These are phyloP conservation scores for Rutstroemia sp. DNA, from an alignment of 2,329 filamentous ascomycete genomes.

Conservation along the genomic window DNA sequence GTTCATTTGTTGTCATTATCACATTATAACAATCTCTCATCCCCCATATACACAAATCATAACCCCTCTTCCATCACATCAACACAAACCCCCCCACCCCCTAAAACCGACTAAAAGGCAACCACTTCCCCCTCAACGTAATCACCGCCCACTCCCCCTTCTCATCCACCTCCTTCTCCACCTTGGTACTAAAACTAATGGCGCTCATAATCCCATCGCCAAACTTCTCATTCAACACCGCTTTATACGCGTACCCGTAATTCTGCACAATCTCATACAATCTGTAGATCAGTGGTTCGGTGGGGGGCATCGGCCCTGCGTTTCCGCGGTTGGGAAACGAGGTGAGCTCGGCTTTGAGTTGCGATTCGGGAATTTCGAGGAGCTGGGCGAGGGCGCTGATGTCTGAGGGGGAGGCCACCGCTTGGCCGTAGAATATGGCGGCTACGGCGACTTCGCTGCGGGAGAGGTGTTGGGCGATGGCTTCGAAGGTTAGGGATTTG, in stretches of 20 bases:
- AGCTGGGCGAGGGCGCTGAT: too few species aligned
- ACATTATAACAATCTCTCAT: too few species aligned
- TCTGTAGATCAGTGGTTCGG: constrained; percentile 81
- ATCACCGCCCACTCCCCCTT: constrained; percentile 82
- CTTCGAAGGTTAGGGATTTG: constrained; percentile 70
- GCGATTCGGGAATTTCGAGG: constrained; percentile 50
- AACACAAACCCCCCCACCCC: neutral
- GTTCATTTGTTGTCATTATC: too few species aligned
- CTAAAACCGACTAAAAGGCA: constrained; percentile 7
- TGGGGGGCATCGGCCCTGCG: constrained; percentile 74
- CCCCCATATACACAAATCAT: too few species aligned
- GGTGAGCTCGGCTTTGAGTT: constrained; percentile 54
- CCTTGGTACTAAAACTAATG: constrained; percentile 81
- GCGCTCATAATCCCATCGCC: constrained; percentile 95
- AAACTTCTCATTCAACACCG: constrained; percentile 90
- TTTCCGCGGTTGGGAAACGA: constrained; percentile 77
- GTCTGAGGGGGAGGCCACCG: constrained; percentile 64
- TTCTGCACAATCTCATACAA: constrained; percentile 95
- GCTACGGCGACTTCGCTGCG: constrained; percentile 84
- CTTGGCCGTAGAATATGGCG: constrained; percentile 86
- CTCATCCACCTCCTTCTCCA: constrained; percentile 88
- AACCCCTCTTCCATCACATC: too few species aligned
- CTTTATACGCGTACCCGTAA: constrained; percentile 94
- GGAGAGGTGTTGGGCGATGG: constrained; percentile 65
- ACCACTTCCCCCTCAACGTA: constrained; percentile 78